Base-by-base conservation (phyloP, 176 grass and related monocot species). In the Eleusine indica region DNA sequence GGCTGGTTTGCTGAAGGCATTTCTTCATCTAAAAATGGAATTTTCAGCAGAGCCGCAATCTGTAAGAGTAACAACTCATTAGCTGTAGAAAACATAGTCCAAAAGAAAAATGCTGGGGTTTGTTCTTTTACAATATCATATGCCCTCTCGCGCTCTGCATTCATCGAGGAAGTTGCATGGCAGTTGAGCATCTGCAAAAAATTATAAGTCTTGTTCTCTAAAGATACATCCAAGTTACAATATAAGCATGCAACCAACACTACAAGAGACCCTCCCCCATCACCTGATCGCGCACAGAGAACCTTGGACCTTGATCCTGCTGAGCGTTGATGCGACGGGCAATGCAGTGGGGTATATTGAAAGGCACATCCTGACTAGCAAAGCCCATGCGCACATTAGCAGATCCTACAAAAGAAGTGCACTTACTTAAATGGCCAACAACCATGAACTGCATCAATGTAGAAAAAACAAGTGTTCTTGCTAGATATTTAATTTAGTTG, bases 21-120 rank as follows among this genome's bases (percentile, higher is more conserved):
- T 76, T 90, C 81, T 90, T 98, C 96, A 80, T 91, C 91, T 61
- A 98, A 76, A 86, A 90, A 95, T 77, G 96, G 96, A 67, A 98
- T 95, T 81, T 95, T 98, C 64, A 98, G 73, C 13, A 91, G 70
- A 21, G 96, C 93, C 29, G 96, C 96, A 83, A 98, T 95, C 96
- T 98, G 80, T 64, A 67, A 74, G 68, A 52, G 30, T 32, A 6
- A 19, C 17, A 44, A 11, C 47, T 42, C 32, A 47, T 78, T 83
- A 87, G 51, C 37, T 82, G 16, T 25, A 9, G 1, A 49, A 86
- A 29, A 58, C 32, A 73, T 74, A 44, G 77, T 48, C 2, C 83
- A 44, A 74, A 80, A 76, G 52, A 66, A 30, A 60, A 92, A 25
- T 28, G 22, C 19, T 11, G 3, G 46, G 17, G 70, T 40, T 81